A percentile compares a stretch with the other conserved stretches of the same genome.
Conservation (phyloP, 495 filamentous ascomycete genomes). For the Daldinia childiae region DNA sequence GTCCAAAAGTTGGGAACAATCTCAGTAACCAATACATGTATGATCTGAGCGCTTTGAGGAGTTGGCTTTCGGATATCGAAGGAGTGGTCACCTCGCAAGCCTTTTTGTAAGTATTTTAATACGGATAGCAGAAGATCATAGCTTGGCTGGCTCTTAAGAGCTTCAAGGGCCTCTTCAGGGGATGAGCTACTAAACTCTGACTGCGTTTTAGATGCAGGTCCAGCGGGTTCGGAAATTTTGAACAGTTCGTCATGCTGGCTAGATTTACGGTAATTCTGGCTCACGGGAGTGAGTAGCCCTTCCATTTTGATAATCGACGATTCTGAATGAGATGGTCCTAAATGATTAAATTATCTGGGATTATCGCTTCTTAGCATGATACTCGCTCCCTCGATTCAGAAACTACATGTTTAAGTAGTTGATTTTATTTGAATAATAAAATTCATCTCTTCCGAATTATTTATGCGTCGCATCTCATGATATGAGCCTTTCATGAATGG, state of each 20-base stretch:
- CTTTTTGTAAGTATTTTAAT: slow-evolving; percentile 63
- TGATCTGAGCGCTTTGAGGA: slow-evolving; percentile 72
- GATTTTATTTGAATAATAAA: background rate
- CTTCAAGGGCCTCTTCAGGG: slow-evolving; percentile 67
- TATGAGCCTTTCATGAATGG: background rate
- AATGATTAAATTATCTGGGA: slow-evolving; percentile 15
- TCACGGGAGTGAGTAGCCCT: slow-evolving; percentile 59
- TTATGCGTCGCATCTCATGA: background rate
- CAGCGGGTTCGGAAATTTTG: slow-evolving; percentile 24
- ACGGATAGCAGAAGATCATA: slow-evolving; percentile 62
- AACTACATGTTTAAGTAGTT: background rate
- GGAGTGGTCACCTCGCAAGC: slow-evolving; percentile 40
- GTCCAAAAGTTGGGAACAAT: slow-evolving; percentile 83
- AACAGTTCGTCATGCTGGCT: slow-evolving; percentile 32
- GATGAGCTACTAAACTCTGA: slow-evolving; percentile 46
- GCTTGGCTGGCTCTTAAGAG: slow-evolving; percentile 72
- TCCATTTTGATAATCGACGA: slow-evolving; percentile 53
- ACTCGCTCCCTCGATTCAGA: background rate
- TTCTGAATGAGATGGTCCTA: background rate
- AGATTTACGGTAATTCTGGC: slow-evolving; percentile 52
- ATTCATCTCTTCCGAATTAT: background rate
- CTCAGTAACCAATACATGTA: slow-evolving; percentile 72
- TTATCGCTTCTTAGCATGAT: slow-evolving; percentile 4
- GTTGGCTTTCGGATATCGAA: slow-evolving; percentile 72
- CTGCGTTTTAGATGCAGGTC: slow-evolving; percentile 7